Evolutionary conservation across 257 asterid species (phyloP).

Genomic region (Fraxinus quadrangulata): DNA sequence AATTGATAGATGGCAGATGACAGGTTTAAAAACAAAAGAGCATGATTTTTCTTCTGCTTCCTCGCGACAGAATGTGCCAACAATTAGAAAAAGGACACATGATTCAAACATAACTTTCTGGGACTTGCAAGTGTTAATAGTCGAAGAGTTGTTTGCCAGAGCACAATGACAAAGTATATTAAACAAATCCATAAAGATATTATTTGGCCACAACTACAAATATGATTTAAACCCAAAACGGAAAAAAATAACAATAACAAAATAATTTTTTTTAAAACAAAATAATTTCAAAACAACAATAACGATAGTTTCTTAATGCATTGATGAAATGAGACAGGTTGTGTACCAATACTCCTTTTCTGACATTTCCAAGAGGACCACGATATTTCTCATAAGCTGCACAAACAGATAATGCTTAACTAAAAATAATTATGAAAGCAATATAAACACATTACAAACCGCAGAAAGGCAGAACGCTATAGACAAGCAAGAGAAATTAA

Average conservation of each 20-base stretch:
- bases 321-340: slow-evolving; percentile 13
- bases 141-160: not conserved
- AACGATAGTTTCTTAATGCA: not conserved
- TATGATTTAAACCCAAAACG: not conserved
- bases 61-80: not conserved
- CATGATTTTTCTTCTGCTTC: not conserved
- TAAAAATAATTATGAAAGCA: not conserved
- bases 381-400: slow-evolving; percentile 88
- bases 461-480: not conserved
- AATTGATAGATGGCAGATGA: not conserved
- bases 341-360: slow-evolving; percentile 95
- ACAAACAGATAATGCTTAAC: slow-evolving; percentile 12
- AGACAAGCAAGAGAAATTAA: slow-evolving; percentile 5
- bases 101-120: not conserved
- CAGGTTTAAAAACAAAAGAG: not conserved
- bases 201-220: not conserved
- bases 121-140: not conserved
- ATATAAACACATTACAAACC: not conserved
- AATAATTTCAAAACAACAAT: slow-evolving; percentile 11
- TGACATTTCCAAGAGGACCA: slow-evolving; percentile 98
- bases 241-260: not conserved
- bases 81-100: not conserved
- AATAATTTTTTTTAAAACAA: not conserved
- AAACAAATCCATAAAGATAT: not conserved
- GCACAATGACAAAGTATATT: not conserved